These are phyloP conservation scores for Neurospora sp. DNA, from an alignment of 495 filamentous ascomycete genomes.

Conservation along the genomic window DNA sequence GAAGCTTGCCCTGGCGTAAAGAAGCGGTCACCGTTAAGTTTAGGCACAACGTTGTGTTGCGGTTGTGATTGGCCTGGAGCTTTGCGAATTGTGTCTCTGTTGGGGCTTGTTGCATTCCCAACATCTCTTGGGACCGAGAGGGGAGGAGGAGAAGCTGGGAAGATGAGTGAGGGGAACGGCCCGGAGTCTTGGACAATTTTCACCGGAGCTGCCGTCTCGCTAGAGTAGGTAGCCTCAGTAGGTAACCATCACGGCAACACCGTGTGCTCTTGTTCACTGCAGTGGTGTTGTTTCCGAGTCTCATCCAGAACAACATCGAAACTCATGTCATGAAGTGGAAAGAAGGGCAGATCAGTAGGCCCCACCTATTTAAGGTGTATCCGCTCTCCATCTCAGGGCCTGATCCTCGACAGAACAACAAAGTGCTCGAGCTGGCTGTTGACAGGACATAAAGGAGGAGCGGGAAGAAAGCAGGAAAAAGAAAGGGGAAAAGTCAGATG, in stretches of 20 bases:
- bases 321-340: neutral
- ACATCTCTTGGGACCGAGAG: neutral
- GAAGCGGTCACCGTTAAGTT: constrained; percentile 17
- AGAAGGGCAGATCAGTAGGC: neutral
- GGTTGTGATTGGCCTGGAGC: constrained; percentile 4
- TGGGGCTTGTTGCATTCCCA: neutral
- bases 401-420: neutral
- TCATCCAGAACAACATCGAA: neutral
- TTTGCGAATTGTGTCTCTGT: neutral
- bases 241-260: neutral
- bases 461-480: neutral
- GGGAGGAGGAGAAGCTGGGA: neutral
- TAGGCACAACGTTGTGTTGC: constrained; percentile 20
- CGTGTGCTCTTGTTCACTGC: neutral
- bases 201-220: neutral
- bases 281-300: neutral
- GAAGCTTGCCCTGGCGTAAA: constrained; percentile 6
- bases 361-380: neutral
- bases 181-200: neutral
- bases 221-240: neutral
- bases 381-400: neutral
- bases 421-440: neutral
- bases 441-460: neutral
- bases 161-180: neutral
- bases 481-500: neutral